Evolutionary conservation across 1,284 basidiomycete species (phyloP), one percentile per base, ranked within the genome.

Genomic region (Puccinia sorghi): DNA sequence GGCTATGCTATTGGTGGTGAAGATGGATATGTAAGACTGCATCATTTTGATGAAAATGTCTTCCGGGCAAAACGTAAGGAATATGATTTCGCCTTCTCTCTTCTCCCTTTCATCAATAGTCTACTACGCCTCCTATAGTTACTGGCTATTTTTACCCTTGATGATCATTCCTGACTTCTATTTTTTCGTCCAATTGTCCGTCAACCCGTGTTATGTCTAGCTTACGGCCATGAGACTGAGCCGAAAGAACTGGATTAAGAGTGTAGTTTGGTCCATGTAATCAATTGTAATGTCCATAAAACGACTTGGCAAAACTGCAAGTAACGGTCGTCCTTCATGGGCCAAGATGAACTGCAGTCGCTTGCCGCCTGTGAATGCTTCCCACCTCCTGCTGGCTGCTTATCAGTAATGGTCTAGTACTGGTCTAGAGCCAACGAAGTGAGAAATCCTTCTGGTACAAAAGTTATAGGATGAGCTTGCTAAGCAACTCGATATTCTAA

Each of bases 1-100:
- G 89, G 89, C 70, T 99, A 95, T 84, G 93, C 95, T 15, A 96
- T 93, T 3, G 97, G 97, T 64, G 92, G 94, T 83, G 97, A 99
- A 86, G 97, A 99, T 84, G 95, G 94, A 69, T 97, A 93, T 86
- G 90, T 96, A 59, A 90, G 93, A 61, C 90, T 97, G 80, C 93
- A 95, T 85, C 86, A 86, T 85, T 83, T 75, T 41, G 81, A 80
- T 64, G 71, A 63, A 12, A 37, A 63, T 46, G 79, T 64, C 12
- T 50, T 61, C 43, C 27, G 73, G 22, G 59, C 39, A 17, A 79
- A 64, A 59, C 66, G 84, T 85, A 63, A 78, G 84, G 83, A 61
- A n/a, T 7, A 20, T 37, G 15, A 15, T 66, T 32, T 25, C 22
- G 22, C 25, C 8, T 20, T 32, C 27, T 48, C 41, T 50, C 25